A percentile compares a stretch with the other conserved stretches of the same genome.
Evolutionary conservation across 108 stramenopile species (phyloP).

Genomic region (Cylindrotheca fusiformis): DNA sequence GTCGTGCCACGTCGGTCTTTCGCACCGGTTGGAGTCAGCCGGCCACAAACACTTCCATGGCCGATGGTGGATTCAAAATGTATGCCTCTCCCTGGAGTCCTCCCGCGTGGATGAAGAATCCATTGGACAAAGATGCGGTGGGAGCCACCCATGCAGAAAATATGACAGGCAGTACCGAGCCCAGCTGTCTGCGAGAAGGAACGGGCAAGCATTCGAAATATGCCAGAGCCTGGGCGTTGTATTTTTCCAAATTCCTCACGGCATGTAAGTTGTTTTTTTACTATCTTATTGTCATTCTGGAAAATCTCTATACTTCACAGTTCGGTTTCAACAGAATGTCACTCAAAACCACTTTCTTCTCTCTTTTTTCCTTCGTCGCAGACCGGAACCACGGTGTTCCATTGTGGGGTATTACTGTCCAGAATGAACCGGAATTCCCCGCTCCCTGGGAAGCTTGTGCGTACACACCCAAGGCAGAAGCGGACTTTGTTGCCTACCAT

Average conservation of each 20-base stretch:
- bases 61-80: conserved; percentile 59
- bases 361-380: conserved; percentile 5
- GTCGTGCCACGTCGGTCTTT: conserved; percentile 41
- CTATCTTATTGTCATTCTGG: conserved; percentile 5
- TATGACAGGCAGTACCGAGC: conserved; percentile 70
- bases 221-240: conserved; percentile 80
- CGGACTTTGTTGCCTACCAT: conserved; percentile 85
- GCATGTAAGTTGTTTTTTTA: conserved; percentile 52
- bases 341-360: neutral
- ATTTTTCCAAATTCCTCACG: conserved; percentile 77
- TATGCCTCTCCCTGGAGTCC: conserved; percentile 93
- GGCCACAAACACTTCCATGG: neutral
- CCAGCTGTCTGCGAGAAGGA: conserved; percentile 79
- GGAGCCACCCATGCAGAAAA: conserved; percentile 23
- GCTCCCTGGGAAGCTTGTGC: conserved; percentile 98
- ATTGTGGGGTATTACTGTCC: conserved; percentile 77
- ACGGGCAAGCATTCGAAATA: conserved; percentile 61
- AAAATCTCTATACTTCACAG: conserved; percentile 1
- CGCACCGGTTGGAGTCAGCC: conserved; percentile 31
- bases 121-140: conserved; percentile 38
- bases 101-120: conserved; percentile 95
- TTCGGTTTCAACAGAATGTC: conserved; percentile 9
- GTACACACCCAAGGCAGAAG: conserved; percentile 64
- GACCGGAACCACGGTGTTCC: conserved; percentile 58
- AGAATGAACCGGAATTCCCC: conserved; percentile 95